phyloP scores from a whole-genome alignment of 2,329 filamentous ascomycete genomes.

The Sporothrix brasiliensis region DNA sequence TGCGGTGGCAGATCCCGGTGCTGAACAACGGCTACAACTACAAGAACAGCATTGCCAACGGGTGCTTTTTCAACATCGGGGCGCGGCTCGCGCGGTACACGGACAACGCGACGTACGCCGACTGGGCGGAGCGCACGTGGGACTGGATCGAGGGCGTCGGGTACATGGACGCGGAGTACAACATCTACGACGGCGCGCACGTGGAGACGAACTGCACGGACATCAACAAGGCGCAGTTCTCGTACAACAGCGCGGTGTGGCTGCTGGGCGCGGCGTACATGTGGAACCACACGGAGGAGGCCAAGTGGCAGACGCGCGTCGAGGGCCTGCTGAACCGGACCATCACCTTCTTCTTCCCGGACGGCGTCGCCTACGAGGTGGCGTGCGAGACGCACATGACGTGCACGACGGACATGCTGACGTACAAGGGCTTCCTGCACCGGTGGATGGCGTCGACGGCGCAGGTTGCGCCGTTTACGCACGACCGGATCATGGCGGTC shows the following conservation, averaged over 20 bases:
- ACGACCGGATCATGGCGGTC: conserved; percentile 49
- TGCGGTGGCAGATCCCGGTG: conserved; percentile 68
- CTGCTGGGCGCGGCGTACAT: conserved; percentile 60
- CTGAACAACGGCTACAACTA: conserved; percentile 68
- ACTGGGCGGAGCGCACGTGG: conserved; percentile 59
- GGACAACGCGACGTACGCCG: conserved; percentile 57
- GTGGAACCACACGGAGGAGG: conserved; percentile 52
- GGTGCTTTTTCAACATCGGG: conserved; percentile 54
- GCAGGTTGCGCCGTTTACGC: conserved; percentile 54
- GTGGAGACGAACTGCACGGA: conserved; percentile 55
- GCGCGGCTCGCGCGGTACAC: conserved; percentile 66
- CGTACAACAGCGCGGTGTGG: conserved; percentile 58
- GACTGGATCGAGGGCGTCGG: conserved; percentile 57
- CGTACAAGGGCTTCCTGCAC: conserved; percentile 61
- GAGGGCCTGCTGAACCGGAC: conserved; percentile 51
- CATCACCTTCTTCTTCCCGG: conserved; percentile 53
- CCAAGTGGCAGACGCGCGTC: conserved; percentile 51
- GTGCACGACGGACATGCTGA: conserved; percentile 62
- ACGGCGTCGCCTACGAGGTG: conserved; percentile 54
- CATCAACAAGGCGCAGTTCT: conserved; percentile 58
- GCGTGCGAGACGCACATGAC: conserved; percentile 56
- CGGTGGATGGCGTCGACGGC: conserved; percentile 56
- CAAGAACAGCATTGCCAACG: conserved; percentile 58
- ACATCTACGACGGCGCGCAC: conserved; percentile 62
- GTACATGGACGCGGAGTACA: conserved; percentile 58